Percentiles rank a stretch among this genome's conserved stretches.
Conservation (phyloP, 495 filamentous ascomycete genomes). For the Trichoderma reesei region DNA sequence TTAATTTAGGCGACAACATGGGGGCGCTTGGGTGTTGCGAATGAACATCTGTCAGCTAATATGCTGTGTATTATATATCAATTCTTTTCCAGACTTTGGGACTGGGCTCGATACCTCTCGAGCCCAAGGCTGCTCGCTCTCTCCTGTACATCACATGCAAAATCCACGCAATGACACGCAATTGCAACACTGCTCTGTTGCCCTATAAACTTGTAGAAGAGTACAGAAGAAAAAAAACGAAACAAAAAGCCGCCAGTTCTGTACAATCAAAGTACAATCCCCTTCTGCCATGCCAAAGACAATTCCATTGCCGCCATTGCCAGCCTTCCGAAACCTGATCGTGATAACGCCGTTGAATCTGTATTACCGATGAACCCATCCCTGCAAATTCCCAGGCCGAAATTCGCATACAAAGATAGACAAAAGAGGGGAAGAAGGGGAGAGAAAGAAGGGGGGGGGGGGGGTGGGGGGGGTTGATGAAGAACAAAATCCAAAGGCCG, state of each 20-base stretch:
- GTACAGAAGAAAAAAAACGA: not conserved
- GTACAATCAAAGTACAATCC: not conserved
- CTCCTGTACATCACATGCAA: not conserved
- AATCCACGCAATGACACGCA: not conserved
- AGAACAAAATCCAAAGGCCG: not conserved
- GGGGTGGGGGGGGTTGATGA: not conserved
- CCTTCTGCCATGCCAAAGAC: not conserved
- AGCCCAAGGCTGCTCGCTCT: not conserved
- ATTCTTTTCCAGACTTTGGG: not conserved
- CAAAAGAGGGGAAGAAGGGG: not conserved
- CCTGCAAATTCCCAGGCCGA: not conserved
- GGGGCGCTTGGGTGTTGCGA: not conserved
- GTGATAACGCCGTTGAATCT: not conserved
- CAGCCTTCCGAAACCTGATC: not conserved
- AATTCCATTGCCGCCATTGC: not conserved
- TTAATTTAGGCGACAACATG: not conserved
- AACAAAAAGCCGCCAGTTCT: not conserved
- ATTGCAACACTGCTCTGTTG: not conserved
- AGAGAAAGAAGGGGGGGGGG: not conserved
- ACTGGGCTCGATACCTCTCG: not conserved
- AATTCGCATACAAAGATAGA: not conserved
- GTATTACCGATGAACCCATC: not conserved
- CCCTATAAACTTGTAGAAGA: not conserved
- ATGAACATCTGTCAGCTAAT: not conserved
- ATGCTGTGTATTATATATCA: slow-evolving; percentile 5